Evolutionary conservation across 1,139 yeast species (phyloP), one percentile per base, ranked within the genome.

Genomic region (Yamadazyma trypodendri): DNA sequence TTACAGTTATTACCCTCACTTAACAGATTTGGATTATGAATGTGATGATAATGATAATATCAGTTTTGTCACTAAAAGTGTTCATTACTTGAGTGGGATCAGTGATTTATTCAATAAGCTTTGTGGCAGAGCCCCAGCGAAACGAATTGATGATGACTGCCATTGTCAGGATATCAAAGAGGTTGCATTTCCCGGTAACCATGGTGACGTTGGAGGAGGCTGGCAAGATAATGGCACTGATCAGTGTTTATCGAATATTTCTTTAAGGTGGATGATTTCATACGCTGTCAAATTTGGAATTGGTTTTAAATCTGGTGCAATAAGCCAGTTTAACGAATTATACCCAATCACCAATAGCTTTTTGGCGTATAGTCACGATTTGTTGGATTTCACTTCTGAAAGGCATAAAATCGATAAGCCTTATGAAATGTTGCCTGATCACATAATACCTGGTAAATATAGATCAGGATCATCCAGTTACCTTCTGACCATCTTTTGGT

Each of bases 131-230:
- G 31, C 27, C 12, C 24, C 33, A 0, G 29, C 30, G 14, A 35
- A 36, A 33, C 40, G 40, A 21, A 10, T 36, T 13, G 34, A 31
- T 17, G 36, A 32, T 11, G 40, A 38, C 21, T 42, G 46, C 28
- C 24, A 25, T n/a, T 54, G 58, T 20, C 45, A 49, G 17, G 82
- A 77, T 50, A 48, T 76, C 15, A 48, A 72, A 6, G 84, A 79
- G 50, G 54, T 74, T 34, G 80, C 81, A 80, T 81, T 81, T 49
- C 76, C 84, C 0, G 87, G 87, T 1, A 77, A 77, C 50, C 87
- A 81, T 55, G 68, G 81, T 3, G 86, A 81, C 53, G 59, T 77
- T 42, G 86, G 87, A 2, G 86, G 87, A 2, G 86, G 86, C 3
- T 83, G 84, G 3, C 55, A 61, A 1, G 56, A 66, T 3, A 76